Evolutionary conservation across 805 yeast genomes (phyloP), one percentile per base, ranked within the genome.

Genomic region (Hemisphaericaspora nanyangensis): DNA sequence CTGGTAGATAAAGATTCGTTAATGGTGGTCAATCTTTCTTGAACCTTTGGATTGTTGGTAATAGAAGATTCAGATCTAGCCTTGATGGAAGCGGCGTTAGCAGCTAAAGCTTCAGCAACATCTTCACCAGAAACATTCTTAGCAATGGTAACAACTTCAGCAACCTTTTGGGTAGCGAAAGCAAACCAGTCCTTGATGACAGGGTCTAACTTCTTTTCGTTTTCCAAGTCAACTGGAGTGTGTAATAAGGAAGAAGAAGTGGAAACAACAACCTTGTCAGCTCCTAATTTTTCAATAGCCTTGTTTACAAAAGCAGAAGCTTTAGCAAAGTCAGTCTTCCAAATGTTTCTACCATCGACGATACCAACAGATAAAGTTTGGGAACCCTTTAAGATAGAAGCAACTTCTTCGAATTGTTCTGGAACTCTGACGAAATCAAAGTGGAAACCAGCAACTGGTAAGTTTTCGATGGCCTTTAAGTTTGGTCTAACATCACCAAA

Each of bases 401-500:
- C 70, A 56, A 86, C 95, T 41, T 80, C 86, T 43, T 87, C 91
- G 52, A 93, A 80, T 79, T 93, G 99, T 69, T 87, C 95, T 60
- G 98, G 96, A 55, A 80, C 84, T 78, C 97, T 89, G 68, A 81
- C 91, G 58, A 88, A 87, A 76, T 93, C 99, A 63, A 85, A 86
- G 80, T 93, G 99, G 85, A 83, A 78, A 70, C 95, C 96, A 52
- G 90, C 74, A 56, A 93, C 96, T 59, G 96, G 95, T 65, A 93
- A 80, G 54, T 78, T 82, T 76, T 84, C 80, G 72, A 93, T 76
- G 55, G 96, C 90, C 52, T 71, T 74, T 64, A 90, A 73, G 86
- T 93, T 93, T 74, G 98, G 98, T 74, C 89, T 84, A 58, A 87
- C 96, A 61, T 95, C 96, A 77, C 99, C 99, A 67, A 93, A 93